Percentiles rank a stretch among this genome's conserved stretches.
These are phyloP conservation scores for Saccharomyces kudriavzevii DNA, from an alignment of 805 yeast species.

Conservation along the genomic window DNA sequence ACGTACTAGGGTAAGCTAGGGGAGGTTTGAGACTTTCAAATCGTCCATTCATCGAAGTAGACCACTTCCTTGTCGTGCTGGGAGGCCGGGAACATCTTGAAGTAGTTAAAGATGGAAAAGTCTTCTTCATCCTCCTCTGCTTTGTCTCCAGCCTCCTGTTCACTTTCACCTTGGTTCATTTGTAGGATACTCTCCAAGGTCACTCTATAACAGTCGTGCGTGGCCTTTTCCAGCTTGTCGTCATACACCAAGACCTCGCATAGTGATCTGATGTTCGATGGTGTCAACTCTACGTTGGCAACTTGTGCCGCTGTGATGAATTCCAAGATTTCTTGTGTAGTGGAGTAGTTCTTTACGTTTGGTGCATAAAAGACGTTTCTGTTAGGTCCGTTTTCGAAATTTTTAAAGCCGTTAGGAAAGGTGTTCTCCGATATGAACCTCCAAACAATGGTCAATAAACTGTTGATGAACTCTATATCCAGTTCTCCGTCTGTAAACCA, in stretches of 20 bases:
- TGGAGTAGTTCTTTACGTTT: slow-evolving; percentile 55
- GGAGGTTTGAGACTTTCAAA: slow-evolving; percentile 10
- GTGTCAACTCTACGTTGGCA: slow-evolving; percentile 70
- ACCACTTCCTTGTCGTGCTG: slow-evolving; percentile 36
- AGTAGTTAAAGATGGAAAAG: slow-evolving; percentile 38
- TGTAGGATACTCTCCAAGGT: slow-evolving; percentile 77
- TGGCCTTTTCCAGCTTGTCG: slow-evolving; percentile 66
- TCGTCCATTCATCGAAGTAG: slow-evolving; percentile 43
- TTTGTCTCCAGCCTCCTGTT: background rate
- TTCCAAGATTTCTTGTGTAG: slow-evolving; percentile 62
- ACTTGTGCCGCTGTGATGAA: slow-evolving; percentile 68
- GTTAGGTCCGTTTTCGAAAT: slow-evolving; percentile 15
- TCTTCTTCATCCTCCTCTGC: slow-evolving; percentile 22
- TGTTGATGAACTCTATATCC: slow-evolving; percentile 87
- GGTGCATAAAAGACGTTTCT: slow-evolving; percentile 39
- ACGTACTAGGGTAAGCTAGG: background rate
- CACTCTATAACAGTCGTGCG: slow-evolving; percentile 61
- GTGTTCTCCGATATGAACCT: slow-evolving; percentile 69
- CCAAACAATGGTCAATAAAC: slow-evolving; percentile 79
- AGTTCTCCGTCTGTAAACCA: slow-evolving; percentile 97
- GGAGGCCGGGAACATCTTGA: slow-evolving; percentile 33
- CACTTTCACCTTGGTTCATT: slow-evolving; percentile 37
- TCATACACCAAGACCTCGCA: slow-evolving; percentile 86
- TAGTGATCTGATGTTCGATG: slow-evolving; percentile 65
- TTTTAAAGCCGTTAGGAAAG: slow-evolving; percentile 59